These are phyloP conservation scores for Parasitella parasitica DNA, from an alignment of 371 early-diverging fungal genomes.

Conservation along the genomic window DNA sequence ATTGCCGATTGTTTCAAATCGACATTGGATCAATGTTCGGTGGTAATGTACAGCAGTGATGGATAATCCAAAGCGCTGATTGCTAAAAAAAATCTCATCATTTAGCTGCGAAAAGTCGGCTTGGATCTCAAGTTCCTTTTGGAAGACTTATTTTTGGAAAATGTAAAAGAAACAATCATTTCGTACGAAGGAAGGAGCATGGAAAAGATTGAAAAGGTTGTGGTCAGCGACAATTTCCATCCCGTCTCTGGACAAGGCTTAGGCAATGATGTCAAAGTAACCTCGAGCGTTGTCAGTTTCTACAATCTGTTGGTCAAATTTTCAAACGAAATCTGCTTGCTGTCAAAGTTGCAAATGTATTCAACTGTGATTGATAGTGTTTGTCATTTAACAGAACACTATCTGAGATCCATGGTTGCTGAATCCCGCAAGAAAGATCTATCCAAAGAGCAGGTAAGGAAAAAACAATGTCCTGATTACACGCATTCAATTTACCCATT, in stretches of 20 bases:
- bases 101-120: slow-evolving; percentile 68
- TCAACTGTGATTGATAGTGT: slow-evolving; percentile 43
- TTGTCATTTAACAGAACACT: slow-evolving; percentile 41
- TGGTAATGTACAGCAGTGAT: slow-evolving; percentile 44
- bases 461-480: background rate
- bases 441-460: slow-evolving; percentile 45
- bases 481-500: background rate
- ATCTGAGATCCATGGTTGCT: slow-evolving; percentile 38
- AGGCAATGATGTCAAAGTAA: slow-evolving; percentile 48
- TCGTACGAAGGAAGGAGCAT: slow-evolving; percentile 55
- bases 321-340: slow-evolving; percentile 73
- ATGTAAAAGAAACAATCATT: slow-evolving; percentile 68
- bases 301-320: slow-evolving; percentile 77
- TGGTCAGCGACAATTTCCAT: slow-evolving; percentile 61
- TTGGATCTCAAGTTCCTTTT: slow-evolving; percentile 86
- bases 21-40: slow-evolving; percentile 71
- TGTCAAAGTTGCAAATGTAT: slow-evolving; percentile 65
- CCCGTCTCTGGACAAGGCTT: slow-evolving; percentile 60
- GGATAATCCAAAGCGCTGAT: background rate
- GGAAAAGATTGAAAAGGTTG: slow-evolving; percentile 58
- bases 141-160: slow-evolving; percentile 75
- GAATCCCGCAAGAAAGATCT: slow-evolving; percentile 33
- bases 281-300: slow-evolving; percentile 60
- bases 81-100: background rate
- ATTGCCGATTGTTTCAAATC: slow-evolving; percentile 84